Percentiles rank a stretch among this genome's conserved stretches.
Evolutionary conservation across 2,329 filamentous ascomycete species (phyloP).

Genomic region (Stemphylium vesicarium): DNA sequence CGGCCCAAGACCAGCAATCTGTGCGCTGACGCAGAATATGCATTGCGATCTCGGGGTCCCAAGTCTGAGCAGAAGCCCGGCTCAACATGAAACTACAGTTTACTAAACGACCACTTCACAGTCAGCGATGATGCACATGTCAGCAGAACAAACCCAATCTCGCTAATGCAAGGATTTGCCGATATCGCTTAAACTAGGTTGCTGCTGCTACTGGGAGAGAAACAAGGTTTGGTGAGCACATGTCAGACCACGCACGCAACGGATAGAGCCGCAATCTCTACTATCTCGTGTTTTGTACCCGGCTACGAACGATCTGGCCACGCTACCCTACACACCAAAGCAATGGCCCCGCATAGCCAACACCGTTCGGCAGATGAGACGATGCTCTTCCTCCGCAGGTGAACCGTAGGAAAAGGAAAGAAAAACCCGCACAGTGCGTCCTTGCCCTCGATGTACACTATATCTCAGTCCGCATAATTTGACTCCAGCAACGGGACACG

Average conservation of each 20-base stretch:
- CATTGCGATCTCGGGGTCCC: background rate
- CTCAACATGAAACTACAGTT: background rate
- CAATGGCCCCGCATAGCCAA: no score
- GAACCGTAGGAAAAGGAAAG: no score
- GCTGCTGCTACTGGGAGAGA: no score
- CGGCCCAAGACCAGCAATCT: background rate
- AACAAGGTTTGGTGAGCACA: background rate
- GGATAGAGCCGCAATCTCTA: slow-evolving; percentile 17
- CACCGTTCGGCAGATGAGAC: no score
- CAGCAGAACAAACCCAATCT: background rate
- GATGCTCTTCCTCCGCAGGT: no score
- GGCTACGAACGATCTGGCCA: background rate
- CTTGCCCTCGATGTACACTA: background rate
- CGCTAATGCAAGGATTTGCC: background rate
- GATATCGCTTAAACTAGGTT: slow-evolving; percentile 4
- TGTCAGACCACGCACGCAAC: slow-evolving; percentile 1
- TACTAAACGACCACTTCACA: background rate
- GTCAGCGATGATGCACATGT: background rate
- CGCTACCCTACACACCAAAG: background rate
- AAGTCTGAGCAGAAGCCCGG: background rate
- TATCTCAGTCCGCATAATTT: background rate
- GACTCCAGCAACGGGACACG: background rate
- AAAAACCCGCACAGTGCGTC: background rate
- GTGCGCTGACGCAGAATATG: slow-evolving; percentile 8
- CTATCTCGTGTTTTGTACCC: background rate